phyloP scores from a whole-genome alignment of 306 rosid species.

The Castanospermum australe region DNA sequence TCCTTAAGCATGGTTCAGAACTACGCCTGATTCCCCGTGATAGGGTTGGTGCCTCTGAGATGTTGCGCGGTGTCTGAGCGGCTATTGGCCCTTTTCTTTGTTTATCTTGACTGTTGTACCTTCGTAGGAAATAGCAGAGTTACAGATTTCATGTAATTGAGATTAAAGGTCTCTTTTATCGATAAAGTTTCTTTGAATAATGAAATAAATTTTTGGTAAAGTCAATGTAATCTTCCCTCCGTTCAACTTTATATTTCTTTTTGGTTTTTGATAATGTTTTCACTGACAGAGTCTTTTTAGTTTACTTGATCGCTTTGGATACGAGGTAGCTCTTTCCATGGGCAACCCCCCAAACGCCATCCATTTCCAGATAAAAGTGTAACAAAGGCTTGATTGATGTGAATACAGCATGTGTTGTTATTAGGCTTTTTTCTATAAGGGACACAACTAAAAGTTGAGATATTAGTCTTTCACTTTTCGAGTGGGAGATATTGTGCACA shows the following conservation, averaged over 20 bases:
- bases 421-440: too few species aligned
- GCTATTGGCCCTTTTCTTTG: background rate
- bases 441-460: too few species aligned
- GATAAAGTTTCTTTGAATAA: background rate
- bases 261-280: too few species aligned
- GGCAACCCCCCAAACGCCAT: background rate
- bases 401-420: too few species aligned
- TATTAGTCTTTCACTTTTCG: too few species aligned
- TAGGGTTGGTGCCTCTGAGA: conserved; percentile 33
- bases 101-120: conserved; percentile 16
- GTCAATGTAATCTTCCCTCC: background rate
- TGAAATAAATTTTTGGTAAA: background rate
- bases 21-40: conserved; percentile 44
- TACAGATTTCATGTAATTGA: background rate
- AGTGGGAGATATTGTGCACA: too few species aligned
- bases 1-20: conserved; percentile 47
- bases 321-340: background rate
- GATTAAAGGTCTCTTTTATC: background rate
- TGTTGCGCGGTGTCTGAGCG: background rate
- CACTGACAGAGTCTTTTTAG: background rate
- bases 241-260: too few species aligned
- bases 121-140: background rate
- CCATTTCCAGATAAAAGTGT: background rate
- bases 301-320: background rate
- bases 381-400: background rate